Conservation (phyloP, 371 early-diverging fungal genomes). For the Dichotomocladium elegans region DNA sequence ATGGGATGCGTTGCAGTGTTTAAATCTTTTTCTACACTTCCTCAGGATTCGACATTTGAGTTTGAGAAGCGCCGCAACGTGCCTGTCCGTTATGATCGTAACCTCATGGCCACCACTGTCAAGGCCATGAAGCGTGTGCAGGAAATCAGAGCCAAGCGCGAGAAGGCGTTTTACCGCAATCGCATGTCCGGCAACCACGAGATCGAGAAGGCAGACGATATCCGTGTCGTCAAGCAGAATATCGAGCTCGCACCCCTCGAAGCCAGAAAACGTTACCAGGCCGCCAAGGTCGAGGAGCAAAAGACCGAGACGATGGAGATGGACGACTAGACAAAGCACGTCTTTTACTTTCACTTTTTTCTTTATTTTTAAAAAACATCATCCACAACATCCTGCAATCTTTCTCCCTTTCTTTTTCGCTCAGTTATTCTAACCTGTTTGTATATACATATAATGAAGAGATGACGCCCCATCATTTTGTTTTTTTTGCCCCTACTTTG, state of each 20-base stretch:
- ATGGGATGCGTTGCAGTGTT: background rate
- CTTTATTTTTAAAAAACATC: background rate
- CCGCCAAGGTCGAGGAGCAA: slow-evolving; percentile 52
- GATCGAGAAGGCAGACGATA: slow-evolving; percentile 68
- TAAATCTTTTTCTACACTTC: background rate
- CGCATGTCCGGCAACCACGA: slow-evolving; percentile 82
- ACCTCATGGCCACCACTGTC: slow-evolving; percentile 90
- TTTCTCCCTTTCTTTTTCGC: background rate
- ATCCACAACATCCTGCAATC: background rate
- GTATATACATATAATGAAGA: background rate
- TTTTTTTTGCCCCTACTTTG: background rate
- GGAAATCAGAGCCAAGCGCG: slow-evolving; percentile 89
- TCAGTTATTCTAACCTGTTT: background rate
- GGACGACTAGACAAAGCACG: slow-evolving; percentile 33
- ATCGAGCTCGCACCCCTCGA: slow-evolving; percentile 80
- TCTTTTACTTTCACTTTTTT: background rate
- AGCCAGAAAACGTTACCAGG: slow-evolving; percentile 55
- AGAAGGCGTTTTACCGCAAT: slow-evolving; percentile 86
- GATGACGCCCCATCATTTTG: background rate
- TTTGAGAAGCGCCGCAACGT: slow-evolving; percentile 98
- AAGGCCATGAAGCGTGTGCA: slow-evolving; percentile 95
- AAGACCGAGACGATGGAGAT: slow-evolving; percentile 57
- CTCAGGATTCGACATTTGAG: slow-evolving; percentile 90
- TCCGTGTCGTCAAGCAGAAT: slow-evolving; percentile 76
- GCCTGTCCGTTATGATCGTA: slow-evolving; percentile 95